A percentile compares a stretch with the other conserved stretches of the same genome.
phyloP scores from a whole-genome alignment of 805 yeast species.

The Maudiozyma saulgeensis region DNA sequence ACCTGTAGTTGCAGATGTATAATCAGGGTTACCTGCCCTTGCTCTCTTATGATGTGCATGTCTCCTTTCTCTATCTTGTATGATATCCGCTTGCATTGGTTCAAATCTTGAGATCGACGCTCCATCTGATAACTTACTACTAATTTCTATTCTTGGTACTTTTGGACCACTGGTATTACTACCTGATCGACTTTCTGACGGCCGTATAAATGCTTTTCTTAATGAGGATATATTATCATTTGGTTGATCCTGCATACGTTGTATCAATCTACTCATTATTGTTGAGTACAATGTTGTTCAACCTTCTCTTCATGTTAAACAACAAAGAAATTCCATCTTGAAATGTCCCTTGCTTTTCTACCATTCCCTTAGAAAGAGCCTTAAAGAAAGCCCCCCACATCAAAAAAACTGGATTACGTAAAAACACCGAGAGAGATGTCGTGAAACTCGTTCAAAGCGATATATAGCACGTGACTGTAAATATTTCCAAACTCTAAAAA shows the following conservation, averaged over 20 bases:
- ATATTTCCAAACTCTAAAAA: no score
- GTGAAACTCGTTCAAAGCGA: no score
- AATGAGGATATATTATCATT: background rate
- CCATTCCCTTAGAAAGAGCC: no score
- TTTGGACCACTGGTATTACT: background rate
- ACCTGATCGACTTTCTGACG: background rate
- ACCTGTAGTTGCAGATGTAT: slow-evolving; percentile 23
- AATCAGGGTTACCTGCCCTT: slow-evolving; percentile 7
- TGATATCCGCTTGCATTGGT: no score
- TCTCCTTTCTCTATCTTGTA: slow-evolving; percentile 2
- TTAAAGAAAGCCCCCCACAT: no score
- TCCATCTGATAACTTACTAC: background rate
- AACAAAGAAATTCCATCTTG: no score
- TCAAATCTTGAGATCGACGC: no score
- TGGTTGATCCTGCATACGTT: slow-evolving; percentile 2
- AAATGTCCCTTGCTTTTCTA: no score
- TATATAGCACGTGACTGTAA: no score
- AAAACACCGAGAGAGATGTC: no score
- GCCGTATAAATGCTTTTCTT: background rate
- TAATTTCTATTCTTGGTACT: slow-evolving; percentile 1
- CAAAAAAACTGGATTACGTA: no score
- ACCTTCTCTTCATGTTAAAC: no score
- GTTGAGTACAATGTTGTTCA: background rate
- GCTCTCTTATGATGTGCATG: slow-evolving; percentile 6
- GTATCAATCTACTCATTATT: slow-evolving; percentile 7